Evolutionary conservation across 1,139 yeast genomes (phyloP).

Genomic region (Pneumocystis canis): DNA sequence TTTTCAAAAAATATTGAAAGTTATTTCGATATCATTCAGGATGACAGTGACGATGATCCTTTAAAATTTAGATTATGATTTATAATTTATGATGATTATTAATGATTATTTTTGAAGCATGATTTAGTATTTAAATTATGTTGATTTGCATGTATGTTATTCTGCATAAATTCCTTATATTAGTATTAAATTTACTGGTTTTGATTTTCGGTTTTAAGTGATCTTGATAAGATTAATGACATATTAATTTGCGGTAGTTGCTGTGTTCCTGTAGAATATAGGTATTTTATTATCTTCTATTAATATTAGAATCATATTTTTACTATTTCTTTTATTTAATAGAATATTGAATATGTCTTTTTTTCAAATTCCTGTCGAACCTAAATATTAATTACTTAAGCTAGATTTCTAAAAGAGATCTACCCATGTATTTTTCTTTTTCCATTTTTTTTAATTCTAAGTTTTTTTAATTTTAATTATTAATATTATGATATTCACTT

Average conservation of each 20-base stretch:
- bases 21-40: background rate
- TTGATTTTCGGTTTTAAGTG: background rate
- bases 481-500: background rate
- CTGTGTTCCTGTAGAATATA: background rate
- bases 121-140: background rate
- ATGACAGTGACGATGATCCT: constrained; percentile 8
- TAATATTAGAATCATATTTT: background rate
- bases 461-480: background rate
- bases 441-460: background rate
- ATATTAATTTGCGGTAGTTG: background rate
- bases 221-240: background rate
- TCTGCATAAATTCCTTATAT: background rate
- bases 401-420: background rate
- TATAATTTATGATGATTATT: background rate
- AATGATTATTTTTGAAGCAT: background rate
- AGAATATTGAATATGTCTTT: background rate
- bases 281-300: background rate
- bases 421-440: background rate
- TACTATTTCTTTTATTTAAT: background rate
- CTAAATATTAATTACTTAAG: background rate
- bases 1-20: background rate
- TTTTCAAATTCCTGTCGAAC: background rate
- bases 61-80: constrained; percentile 3
- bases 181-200: background rate
- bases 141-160: background rate